These are phyloP conservation scores for Capsicum chinense DNA, from an alignment of 257 asterid species.

Conservation along the genomic window DNA sequence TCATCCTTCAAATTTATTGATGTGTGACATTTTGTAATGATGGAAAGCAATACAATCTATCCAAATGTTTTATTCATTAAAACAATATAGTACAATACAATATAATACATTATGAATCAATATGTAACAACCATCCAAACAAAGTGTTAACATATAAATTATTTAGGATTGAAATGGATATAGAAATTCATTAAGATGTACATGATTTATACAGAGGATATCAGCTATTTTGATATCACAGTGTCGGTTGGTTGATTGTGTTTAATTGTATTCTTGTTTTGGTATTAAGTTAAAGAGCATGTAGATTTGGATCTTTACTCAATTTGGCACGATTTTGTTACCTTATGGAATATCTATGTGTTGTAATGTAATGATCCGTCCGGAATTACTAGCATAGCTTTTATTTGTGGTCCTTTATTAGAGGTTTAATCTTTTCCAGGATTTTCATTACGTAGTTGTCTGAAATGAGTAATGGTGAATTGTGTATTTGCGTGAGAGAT, in stretches of 20 bases:
- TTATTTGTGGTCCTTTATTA: not conserved
- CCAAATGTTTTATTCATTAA: no score
- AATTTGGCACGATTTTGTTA: not conserved
- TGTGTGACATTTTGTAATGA: no score
- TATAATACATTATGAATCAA: no score
- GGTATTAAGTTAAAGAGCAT: not conserved
- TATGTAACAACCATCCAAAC: no score
- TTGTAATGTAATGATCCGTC: not conserved
- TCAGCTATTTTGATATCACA: not conserved
- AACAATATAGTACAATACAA: no score
- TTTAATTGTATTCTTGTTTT: not conserved
- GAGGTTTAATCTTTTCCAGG: not conserved
- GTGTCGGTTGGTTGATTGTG: not conserved
- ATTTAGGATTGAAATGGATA: constrained; percentile 4
- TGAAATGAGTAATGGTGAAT: not conserved
- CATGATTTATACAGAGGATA: not conserved
- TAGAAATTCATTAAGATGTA: not conserved
- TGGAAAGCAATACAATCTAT: no score
- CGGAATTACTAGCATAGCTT: not conserved
- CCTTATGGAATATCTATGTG: no score
- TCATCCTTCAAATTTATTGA: no score
- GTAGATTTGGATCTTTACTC: constrained; percentile 14
- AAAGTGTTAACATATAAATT: not conserved
- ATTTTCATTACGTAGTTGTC: not conserved
- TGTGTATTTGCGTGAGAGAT: not conserved